Evolutionary conservation across 2,329 filamentous ascomycete species (phyloP), one percentile per base, ranked within the genome.

Genomic region (Aspergillus quadricinctus): DNA sequence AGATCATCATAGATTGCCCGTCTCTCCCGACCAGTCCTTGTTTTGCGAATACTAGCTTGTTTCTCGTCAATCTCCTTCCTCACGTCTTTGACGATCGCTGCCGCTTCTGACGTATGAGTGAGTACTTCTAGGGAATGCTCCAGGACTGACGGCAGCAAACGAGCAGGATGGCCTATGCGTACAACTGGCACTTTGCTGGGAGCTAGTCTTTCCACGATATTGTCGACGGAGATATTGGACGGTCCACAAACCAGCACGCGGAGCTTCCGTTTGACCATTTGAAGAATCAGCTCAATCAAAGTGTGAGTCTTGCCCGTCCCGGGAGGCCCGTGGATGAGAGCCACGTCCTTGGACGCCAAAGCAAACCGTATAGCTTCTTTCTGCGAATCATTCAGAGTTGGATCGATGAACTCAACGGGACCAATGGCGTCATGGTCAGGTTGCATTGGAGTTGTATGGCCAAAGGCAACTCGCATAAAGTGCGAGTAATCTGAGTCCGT

Each of bases 241-340:
- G 94, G 94, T 0, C 93, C 94, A 67, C 94, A 97, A n/a, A 97
- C 93, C 1, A 97, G 81, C 10, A 97, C 80, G 1, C 92, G 85
- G 53, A 87, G 81, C 35, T 86, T 83, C 25, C 84, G 83, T 68
- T 87, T 87, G 54, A 95, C 79, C 64, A 97, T 78, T 69, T 99
- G 94, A n/a, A 95, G 80, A 58, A 99, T 96, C 11, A 99, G 80
- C 73, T 99, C 94, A 57, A 99, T 93, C 41, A 99, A 77, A 0
- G 94, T 97, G 70, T 97, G 93, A 0, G 94, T 99, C 74, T 99
- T 99, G 50, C 94, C 94, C 0, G 94, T 99, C 1, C 94, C 94
- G 0, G 94, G 94, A 0, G 94, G 94, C 0, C 94, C 94, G 70
- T 99, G 94, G 53, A 99, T 96, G 57, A 97, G 79, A 2, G 91